Evolutionary conservation across 306 rosid genomes (phyloP), one percentile per base, ranked within the genome.

Genomic region (Glycine tomentella): DNA sequence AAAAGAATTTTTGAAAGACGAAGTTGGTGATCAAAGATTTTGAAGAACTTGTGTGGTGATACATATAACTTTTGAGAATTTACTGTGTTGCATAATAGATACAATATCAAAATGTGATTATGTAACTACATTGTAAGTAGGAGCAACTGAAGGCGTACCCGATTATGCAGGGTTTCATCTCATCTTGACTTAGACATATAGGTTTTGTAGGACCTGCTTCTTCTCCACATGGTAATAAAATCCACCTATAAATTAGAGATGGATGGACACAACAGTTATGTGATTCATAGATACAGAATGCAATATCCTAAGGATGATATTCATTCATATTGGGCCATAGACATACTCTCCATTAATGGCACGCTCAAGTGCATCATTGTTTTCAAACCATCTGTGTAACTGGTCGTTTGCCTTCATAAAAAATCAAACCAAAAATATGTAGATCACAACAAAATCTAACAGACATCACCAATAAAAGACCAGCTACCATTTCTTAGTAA

Each of bases 351-450:
- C 99, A 14, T 77, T 89, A 48, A 89, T 92, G 59, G 98, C 89
- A 72, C 99, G 94, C 89, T 96, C 94, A 20, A 96, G 87, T 46
- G 98, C 98, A 80, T 96, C 99, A 57, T 96, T 87, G 36, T 96
- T 98, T 85, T 86, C 87, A 58, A 96, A 92, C 98, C 99, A 96
- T 81, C 9, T 87, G 2, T 61, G 90, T 44, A 96, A 84, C 48
- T 89, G 87, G 76, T 89, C 92, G 50, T 82, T 91, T 78, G 97
- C 98, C 99, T 96, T 81, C 88, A 89, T 42, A 75, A 17, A 82
- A 36, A 75, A 86, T 82, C 53, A 38, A 72, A 69, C 38, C 20
- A 69, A 16, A 25, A 1, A 83, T 86, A 61, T 81, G 52, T 36
- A 56, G 48, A 69, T 76, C 76, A 74, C 46, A 69, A 68, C 36